Conservation (phyloP, 2,329 filamentous ascomycete species). For the Fusarium verrucosum region DNA sequence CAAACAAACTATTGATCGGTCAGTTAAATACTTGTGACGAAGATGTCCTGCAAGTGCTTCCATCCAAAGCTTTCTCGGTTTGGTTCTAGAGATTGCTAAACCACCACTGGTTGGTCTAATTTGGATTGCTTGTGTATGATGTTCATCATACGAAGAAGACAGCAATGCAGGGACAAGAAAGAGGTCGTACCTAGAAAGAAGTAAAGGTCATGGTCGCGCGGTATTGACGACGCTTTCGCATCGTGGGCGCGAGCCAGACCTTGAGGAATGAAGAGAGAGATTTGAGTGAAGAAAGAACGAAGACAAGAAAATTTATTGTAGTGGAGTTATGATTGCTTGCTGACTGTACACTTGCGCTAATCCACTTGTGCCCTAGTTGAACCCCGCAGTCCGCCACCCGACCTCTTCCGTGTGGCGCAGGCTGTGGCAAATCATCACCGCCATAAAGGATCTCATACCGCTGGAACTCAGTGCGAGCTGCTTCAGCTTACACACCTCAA, state of each 20-base stretch:
- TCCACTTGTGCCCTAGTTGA: slow-evolving; percentile 14
- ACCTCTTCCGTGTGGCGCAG: slow-evolving; percentile 48
- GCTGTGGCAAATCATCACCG: slow-evolving; percentile 44
- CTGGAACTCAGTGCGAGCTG: slow-evolving; percentile 14
- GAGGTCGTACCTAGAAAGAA: slow-evolving; percentile 39
- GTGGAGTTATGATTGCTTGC: slow-evolving; percentile 39
- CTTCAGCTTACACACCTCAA: slow-evolving; percentile 34
- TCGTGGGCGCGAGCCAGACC: slow-evolving; percentile 31
- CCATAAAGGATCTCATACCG: slow-evolving; percentile 40
- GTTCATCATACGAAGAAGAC: slow-evolving; percentile 48
- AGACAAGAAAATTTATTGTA: slow-evolving; percentile 42
- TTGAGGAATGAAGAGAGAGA: slow-evolving; percentile 36
- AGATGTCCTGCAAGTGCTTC: slow-evolving; percentile 21
- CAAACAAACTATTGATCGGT: slow-evolving; percentile 16
- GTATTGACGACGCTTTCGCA: slow-evolving; percentile 38
- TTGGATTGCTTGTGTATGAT: slow-evolving; percentile 68
- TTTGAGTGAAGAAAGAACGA: slow-evolving; percentile 19
- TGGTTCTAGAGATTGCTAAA: slow-evolving; percentile 60
- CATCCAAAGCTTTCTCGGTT: slow-evolving; percentile 59
- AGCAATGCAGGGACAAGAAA: background rate
- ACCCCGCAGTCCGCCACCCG: slow-evolving; percentile 39
- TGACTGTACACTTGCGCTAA: slow-evolving; percentile 44
- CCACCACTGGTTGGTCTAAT: slow-evolving; percentile 69
- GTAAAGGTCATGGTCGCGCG: slow-evolving; percentile 20
- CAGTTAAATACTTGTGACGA: slow-evolving; percentile 23